A percentile compares a stretch with the other conserved stretches of the same genome.
Conservation (phyloP, 2,329 filamentous ascomycete genomes). For the Nemania bipapillata region DNA sequence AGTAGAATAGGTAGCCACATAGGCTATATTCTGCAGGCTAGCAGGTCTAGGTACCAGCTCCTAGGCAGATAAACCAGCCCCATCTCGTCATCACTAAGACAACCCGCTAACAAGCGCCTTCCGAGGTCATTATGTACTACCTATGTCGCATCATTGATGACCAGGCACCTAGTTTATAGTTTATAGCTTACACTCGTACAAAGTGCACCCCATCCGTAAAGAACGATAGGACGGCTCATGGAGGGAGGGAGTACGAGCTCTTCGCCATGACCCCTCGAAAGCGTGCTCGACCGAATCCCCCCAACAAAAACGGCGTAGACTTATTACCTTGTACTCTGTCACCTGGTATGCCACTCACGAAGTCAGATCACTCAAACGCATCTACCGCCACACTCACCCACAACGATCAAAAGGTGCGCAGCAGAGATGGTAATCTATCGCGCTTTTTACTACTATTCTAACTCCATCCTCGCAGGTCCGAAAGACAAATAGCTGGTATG, state of each 20-base stretch:
- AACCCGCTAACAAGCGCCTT: background rate
- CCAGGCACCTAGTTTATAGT: background rate
- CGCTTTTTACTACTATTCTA: conserved; percentile 31
- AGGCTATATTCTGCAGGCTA: too few species aligned
- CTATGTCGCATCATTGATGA: conserved; percentile 14
- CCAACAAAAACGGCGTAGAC: conserved; percentile 42
- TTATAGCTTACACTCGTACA: conserved; percentile 8
- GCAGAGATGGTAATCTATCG: conserved; percentile 2
- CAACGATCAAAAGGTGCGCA: conserved; percentile 41
- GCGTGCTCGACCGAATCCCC: conserved; percentile 54
- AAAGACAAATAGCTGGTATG: conserved; percentile 71
- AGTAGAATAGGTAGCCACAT: background rate
- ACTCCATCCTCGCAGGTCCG: conserved; percentile 55
- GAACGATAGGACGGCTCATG: conserved; percentile 18
- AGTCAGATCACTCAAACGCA: conserved; percentile 37
- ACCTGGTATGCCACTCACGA: conserved; percentile 41
- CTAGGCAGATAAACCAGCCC: background rate
- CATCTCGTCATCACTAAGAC: background rate
- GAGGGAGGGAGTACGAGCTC: conserved; percentile 21
- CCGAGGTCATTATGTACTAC: conserved; percentile 9
- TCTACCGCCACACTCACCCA: conserved; percentile 34
- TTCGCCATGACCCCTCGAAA: conserved; percentile 56
- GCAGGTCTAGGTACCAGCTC: background rate
- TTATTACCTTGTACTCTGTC: conserved; percentile 36
- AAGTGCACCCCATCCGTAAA: conserved; percentile 1